Percentiles rank a stretch among this genome's conserved stretches.
These are phyloP conservation scores for Tulasnella sp. DNA, from an alignment of 768 basidiomycete species.

Conservation along the genomic window DNA sequence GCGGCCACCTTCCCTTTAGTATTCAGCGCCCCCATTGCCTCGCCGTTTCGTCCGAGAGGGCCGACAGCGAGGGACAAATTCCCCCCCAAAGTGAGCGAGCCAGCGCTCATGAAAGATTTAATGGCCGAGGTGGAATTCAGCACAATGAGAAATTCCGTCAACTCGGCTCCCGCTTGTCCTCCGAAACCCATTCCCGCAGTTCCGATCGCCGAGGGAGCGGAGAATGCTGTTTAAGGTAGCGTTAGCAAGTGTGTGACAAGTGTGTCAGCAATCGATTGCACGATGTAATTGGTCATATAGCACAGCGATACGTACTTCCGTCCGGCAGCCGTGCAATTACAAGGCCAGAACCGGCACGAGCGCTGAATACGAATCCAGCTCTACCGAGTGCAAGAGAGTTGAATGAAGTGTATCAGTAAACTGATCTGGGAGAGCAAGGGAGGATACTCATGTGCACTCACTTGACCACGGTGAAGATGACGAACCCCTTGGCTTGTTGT, in stretches of 20 bases:
- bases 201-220: conserved; percentile 88
- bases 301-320: conserved; percentile 60
- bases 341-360: conserved; percentile 71
- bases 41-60: conserved; percentile 39
- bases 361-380: conserved; percentile 42
- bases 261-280: neutral
- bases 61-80: conserved; percentile 66
- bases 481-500: conserved; percentile 67
- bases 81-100: conserved; percentile 84
- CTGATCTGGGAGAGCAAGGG: conserved; percentile 59
- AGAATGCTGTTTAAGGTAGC: conserved; percentile 61
- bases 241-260: conserved; percentile 9
- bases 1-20: conserved; percentile 84
- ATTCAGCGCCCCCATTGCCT: conserved; percentile 79
- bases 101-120: conserved; percentile 91
- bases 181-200: conserved; percentile 88
- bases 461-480: conserved; percentile 87
- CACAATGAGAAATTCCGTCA: conserved; percentile 89
- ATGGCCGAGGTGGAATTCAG: conserved; percentile 70
- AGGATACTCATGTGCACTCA: conserved; percentile 44
- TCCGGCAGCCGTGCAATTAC: conserved; percentile 81
- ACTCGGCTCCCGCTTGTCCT: conserved; percentile 56
- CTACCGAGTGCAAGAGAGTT: neutral
- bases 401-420: neutral
- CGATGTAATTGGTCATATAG: neutral